Conservation (phyloP, 2,329 filamentous ascomycete genomes). For the Trichoderma asperellum region DNA sequence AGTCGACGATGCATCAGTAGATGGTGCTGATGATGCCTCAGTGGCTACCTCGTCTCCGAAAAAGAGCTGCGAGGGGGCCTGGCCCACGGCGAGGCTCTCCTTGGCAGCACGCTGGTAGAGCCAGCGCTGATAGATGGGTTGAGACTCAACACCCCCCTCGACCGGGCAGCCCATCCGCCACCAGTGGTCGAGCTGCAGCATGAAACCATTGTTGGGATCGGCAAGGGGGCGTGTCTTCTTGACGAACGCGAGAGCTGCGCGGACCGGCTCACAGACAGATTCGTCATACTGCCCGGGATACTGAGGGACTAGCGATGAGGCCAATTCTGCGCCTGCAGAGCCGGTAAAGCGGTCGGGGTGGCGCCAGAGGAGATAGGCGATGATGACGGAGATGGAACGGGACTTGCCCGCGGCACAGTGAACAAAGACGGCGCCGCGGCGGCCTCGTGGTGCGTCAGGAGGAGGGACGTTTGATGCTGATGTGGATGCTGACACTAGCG, state of each 20-base stretch:
- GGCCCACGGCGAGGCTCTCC: constrained; percentile 68
- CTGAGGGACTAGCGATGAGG: constrained; percentile 23
- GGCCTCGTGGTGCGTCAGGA: constrained; percentile 27
- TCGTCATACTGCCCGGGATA: constrained; percentile 33
- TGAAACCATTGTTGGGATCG: constrained; percentile 91
- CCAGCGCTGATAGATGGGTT: constrained; percentile 80
- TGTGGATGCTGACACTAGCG: neutral
- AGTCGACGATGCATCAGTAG: neutral
- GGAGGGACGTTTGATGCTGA: neutral
- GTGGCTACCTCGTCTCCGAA: constrained; percentile 72
- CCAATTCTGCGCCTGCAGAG: constrained; percentile 28
- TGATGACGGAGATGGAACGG: constrained; percentile 79
- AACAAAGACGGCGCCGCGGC: constrained; percentile 55
- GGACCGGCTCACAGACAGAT: constrained; percentile 53
- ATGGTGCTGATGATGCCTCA: neutral
- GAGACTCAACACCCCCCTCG: constrained; percentile 59
- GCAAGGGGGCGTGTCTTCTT: constrained; percentile 73
- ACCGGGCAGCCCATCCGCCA: constrained; percentile 82
- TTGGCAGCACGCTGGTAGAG: constrained; percentile 59
- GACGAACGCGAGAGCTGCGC: constrained; percentile 69
- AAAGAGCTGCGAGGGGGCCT: constrained; percentile 79
- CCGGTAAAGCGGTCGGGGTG: constrained; percentile 58
- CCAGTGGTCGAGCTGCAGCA: constrained; percentile 84
- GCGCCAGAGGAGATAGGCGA: constrained; percentile 82
- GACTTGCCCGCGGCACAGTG: constrained; percentile 95